Base-by-base conservation (phyloP, 345 rosid genomes). In the Leavenworthia alabamica region DNA sequence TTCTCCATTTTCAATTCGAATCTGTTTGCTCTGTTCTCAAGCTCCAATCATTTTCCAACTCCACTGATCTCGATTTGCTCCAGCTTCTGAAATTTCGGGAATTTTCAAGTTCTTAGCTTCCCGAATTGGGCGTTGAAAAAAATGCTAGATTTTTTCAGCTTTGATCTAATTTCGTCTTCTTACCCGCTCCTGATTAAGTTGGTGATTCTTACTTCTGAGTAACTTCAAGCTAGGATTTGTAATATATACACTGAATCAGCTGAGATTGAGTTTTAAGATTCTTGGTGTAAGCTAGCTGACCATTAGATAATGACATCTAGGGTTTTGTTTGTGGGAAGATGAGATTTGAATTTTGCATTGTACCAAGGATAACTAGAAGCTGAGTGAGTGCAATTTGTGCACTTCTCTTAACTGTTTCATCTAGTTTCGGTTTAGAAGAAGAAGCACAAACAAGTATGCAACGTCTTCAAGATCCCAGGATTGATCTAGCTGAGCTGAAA, bases 401-500 rank as follows among this genome's bases (percentile, higher is more conserved):
- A 59, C 65, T 71, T 56, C 63, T 64, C 65, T 56, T n/a, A 48
- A 64, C 61, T 50, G 15, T 57, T 54, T 71, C 61, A 44, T 56
- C 49, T 7, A 26, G 22, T 49, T 36, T 33, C 1, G 6, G 11
- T 49, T 8, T 45, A 35, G 7, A 39, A 50, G 39, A 24, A 49
- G 54, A 52, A 54, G 56, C 7, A 36, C 26, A 27, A 13, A 50
- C 50, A 62, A 73, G 52, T 61, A 93, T 93, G 99, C 94, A 80
- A 73, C 84, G 81, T 31, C 86, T 73, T 70, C 92, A 82, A 76
- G 75, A 86, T 77, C 77, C 82, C 40, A 88, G 99, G 78, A 75
- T 86, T 26, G 87, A 94, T 81, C 79, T 94, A 70, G 81, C 71
- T 72, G 99, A 90, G 71, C 56, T 90, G 66, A 90, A 79, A 81